Evolutionary conservation across 306 rosid genomes (phyloP).

Genomic region (Prinsepia uniflora): DNA sequence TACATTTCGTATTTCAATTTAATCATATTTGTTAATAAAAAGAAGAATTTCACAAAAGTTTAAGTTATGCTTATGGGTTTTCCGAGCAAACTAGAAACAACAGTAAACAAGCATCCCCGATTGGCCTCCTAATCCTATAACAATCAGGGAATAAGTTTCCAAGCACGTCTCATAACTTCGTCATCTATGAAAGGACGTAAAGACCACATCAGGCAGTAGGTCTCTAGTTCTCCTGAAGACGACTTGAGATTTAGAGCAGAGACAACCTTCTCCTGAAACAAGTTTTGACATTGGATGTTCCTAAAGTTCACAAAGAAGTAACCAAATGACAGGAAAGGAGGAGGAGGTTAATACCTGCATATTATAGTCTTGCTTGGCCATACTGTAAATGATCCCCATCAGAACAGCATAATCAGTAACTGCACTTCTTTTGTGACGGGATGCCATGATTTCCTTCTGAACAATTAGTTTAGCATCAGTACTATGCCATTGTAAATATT

Average conservation of each 20-base stretch:
- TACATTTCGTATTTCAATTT: neutral
- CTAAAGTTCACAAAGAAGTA: constrained; percentile 4
- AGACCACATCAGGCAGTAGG: constrained; percentile 79
- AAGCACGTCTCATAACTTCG: constrained; percentile 49
- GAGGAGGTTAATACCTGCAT: constrained; percentile 62
- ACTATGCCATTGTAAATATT: neutral
- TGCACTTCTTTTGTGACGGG: constrained; percentile 31
- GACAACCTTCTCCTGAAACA: constrained; percentile 62
- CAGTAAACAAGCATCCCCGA: neutral
- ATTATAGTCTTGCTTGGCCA: constrained; percentile 60
- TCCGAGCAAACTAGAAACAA: no score
- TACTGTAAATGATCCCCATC: constrained; percentile 56
- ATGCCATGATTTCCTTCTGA: constrained; percentile 39
- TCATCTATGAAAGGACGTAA: constrained; percentile 51
- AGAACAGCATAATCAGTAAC: constrained; percentile 38
- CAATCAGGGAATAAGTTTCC: constrained; percentile 53
- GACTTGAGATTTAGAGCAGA: constrained; percentile 50
- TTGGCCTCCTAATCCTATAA: neutral
- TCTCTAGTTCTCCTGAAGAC: constrained; percentile 58
- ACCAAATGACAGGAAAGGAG: constrained; percentile 2
- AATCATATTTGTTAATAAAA: no score
- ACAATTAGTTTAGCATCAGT: constrained; percentile 8
- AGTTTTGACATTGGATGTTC: constrained; percentile 2
- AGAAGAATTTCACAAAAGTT: no score
- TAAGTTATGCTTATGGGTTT: no score